Percentiles rank a stretch among this genome's conserved stretches.
phyloP scores from a whole-genome alignment of 352 stramenopile species.

The Peronospora farinosa region DNA sequence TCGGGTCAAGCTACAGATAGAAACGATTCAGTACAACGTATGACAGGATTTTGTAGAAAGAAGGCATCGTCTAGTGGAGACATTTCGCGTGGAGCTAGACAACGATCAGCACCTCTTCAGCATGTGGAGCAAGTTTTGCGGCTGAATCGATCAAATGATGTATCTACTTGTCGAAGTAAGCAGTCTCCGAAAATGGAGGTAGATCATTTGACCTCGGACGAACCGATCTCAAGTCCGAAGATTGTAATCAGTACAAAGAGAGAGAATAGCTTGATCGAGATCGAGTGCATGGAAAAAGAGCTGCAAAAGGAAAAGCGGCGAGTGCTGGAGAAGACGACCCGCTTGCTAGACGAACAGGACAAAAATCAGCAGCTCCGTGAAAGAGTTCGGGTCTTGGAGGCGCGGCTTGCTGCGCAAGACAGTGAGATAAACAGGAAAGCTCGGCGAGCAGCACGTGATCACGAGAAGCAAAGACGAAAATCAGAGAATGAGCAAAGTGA shows the following conservation, averaged over 20 bases:
- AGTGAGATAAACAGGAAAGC: constrained; percentile 18
- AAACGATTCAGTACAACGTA: not conserved
- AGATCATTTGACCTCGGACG: constrained; percentile 20
- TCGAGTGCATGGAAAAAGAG: constrained; percentile 33
- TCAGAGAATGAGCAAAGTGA: constrained; percentile 26
- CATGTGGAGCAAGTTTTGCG: constrained; percentile 8
- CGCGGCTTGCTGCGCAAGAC: constrained; percentile 30
- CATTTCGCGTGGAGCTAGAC: constrained; percentile 1
- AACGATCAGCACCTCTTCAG: constrained; percentile 7
- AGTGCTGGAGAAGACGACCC: constrained; percentile 61
- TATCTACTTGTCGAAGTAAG: constrained; percentile 14
- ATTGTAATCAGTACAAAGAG: constrained; percentile 4
- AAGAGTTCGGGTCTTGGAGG: constrained; percentile 34
- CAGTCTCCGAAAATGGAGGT: constrained; percentile 28
- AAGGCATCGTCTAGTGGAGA: constrained; percentile 5
- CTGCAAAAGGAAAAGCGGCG: constrained; percentile 66
- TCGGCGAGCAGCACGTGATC: constrained; percentile 9
- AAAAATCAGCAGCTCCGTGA: constrained; percentile 55
- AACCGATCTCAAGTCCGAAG: constrained; percentile 3
- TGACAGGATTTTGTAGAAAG: not conserved
- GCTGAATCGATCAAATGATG: constrained; percentile 6
- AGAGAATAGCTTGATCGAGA: constrained; percentile 4
- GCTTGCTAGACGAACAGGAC: constrained; percentile 55
- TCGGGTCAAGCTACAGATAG: not conserved
- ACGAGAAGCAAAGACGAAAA: constrained; percentile 17